These are phyloP conservation scores for Calonectria montana DNA, from an alignment of 2,329 filamentous ascomycete species.

Conservation along the genomic window DNA sequence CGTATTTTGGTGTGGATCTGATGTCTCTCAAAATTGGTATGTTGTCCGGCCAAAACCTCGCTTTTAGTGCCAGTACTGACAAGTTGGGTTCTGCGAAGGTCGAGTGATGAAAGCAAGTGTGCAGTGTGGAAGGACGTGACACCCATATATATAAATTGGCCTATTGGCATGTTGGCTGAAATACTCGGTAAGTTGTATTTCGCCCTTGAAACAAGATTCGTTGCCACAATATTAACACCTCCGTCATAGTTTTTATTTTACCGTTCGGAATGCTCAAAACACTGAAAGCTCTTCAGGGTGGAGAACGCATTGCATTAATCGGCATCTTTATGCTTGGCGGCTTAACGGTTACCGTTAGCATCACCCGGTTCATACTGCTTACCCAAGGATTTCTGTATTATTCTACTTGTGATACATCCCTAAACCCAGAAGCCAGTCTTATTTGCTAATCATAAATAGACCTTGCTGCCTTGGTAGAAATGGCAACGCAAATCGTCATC, in stretches of 20 bases:
- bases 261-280: background rate
- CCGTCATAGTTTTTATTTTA: background rate
- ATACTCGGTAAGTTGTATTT: background rate
- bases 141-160: background rate
- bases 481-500: background rate
- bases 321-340: background rate
- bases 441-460: background rate
- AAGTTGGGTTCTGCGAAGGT: background rate
- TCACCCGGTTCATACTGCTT: background rate
- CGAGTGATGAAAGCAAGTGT: background rate
- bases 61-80: background rate
- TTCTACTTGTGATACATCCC: background rate
- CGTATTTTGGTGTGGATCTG: background rate
- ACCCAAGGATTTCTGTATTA: background rate
- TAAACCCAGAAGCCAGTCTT: background rate
- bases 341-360: background rate
- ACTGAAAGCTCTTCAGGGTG: background rate
- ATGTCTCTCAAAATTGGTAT: background rate
- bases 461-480: background rate
- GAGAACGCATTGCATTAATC: background rate
- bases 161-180: background rate
- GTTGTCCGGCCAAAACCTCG: background rate
- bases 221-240: background rate
- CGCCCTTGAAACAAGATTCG: too few species aligned
- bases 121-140: background rate